Base-by-base conservation (phyloP, 2,329 filamentous ascomycete species). In the Fusarium domesticum region DNA sequence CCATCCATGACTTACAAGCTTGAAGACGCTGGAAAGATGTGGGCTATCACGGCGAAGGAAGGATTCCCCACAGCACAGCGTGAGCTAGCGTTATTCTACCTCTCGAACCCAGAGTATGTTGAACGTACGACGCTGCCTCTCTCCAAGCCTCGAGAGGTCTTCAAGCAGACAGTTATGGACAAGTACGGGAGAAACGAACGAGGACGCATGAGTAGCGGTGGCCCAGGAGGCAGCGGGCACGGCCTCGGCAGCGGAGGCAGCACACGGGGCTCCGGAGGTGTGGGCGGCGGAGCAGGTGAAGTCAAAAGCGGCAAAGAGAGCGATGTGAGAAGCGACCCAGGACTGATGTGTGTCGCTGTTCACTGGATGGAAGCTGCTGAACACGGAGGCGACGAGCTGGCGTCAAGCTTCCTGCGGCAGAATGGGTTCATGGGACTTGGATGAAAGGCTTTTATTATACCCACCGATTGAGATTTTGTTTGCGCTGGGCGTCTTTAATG, bases 341-440 rank as follows among this genome's bases (percentile, higher is more conserved):
- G 85, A 42, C 83, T 90, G 33, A 93, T 97, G 87, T 96, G 91
- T 60, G 81, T 96, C 45, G 92, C 92, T 8, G 84, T 95, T 68
- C 92, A 97, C 72, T 97, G 92, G 91, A 96, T 97, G 90, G 89
- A 92, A 70, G 76, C 88, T 54, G 90, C 88, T 30, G 87, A 89
- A 57, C 78, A 80, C 42, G 90, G 90, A n/a, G 90, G 90, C 1
- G 92, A 97, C 64, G 80, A 86, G 61, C 73, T 95, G 56, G 92
- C 92, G 16, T 84, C 82, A 63, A 86, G 85, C 64, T 91, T 92
- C 68, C 71, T 96, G 65, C 78, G 84, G 52, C 88, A 95, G 69
- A 73, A 76, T 52, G 74, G 75, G 58, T 65, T 67, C 37, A 64
- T 63, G 64, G 62, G 61, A 30, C 54, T 58, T 50, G 57, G 57